These are phyloP conservation scores for Fusarium newnesense DNA, from an alignment of 2,329 filamentous ascomycete species.

Conservation along the genomic window DNA sequence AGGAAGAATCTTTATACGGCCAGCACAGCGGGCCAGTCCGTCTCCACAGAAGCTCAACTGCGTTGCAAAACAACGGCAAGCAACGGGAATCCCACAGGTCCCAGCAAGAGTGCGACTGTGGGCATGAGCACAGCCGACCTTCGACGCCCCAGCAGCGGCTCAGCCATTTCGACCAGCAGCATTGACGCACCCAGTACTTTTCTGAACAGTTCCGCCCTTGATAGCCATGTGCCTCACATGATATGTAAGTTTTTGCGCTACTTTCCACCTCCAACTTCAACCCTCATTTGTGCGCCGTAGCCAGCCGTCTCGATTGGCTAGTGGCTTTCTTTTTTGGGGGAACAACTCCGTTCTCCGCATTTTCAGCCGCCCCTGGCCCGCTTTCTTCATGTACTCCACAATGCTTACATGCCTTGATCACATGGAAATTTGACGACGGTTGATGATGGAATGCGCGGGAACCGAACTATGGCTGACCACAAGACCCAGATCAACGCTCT, in stretches of 20 bases:
- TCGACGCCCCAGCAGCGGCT: slow-evolving; percentile 51
- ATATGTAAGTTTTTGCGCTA: slow-evolving; percentile 56
- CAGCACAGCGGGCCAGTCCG: slow-evolving; percentile 49
- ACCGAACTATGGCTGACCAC: slow-evolving; percentile 46
- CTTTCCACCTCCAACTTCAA: slow-evolving; percentile 15
- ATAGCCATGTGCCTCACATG: slow-evolving; percentile 59
- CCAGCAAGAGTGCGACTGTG: slow-evolving; percentile 8
- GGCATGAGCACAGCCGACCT: slow-evolving; percentile 50
- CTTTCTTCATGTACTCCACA: slow-evolving; percentile 40
- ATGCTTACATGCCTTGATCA: slow-evolving; percentile 33
- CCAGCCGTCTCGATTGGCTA: slow-evolving; percentile 31
- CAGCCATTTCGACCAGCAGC: slow-evolving; percentile 48
- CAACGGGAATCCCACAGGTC: slow-evolving; percentile 36
- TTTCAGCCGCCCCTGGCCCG: slow-evolving; percentile 38
- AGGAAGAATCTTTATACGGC: slow-evolving; percentile 58
- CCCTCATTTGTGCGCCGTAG: slow-evolving; percentile 29
- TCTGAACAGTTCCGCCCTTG: slow-evolving; percentile 45
- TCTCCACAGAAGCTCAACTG: slow-evolving; percentile 58
- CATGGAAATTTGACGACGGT: slow-evolving; percentile 36
- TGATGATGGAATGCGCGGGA: slow-evolving; percentile 5
- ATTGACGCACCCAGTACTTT: slow-evolving; percentile 42
- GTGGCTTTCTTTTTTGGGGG: slow-evolving; percentile 36
- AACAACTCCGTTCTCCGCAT: slow-evolving; percentile 44
- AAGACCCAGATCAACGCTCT: slow-evolving; percentile 52
- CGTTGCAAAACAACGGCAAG: slow-evolving; percentile 52